Percentiles rank a stretch among this genome's conserved stretches.
Evolutionary conservation across 23 red algal species (phyloP).

Genomic region (Pyropia haitanensis): DNA sequence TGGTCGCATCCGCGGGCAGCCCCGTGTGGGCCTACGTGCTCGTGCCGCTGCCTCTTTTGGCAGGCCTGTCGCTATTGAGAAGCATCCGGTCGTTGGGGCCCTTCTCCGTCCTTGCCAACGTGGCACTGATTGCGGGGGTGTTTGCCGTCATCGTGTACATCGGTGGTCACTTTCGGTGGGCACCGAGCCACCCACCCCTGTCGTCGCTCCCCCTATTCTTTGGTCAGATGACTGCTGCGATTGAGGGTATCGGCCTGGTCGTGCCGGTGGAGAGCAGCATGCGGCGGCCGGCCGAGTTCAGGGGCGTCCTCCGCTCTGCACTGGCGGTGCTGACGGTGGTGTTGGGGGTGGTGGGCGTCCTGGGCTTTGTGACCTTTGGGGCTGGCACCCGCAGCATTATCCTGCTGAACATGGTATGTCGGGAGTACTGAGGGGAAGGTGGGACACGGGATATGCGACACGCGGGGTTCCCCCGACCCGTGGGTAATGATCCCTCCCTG

Average conservation of each 20-base stretch:
- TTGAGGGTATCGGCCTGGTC: slow-evolving; percentile 95
- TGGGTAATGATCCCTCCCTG: too few relatives aligned
- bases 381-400: slow-evolving; percentile 70
- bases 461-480: too few relatives aligned
- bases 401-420: slow-evolving; percentile 69
- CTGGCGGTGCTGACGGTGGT: slow-evolving; percentile 48
- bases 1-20: slow-evolving; percentile 27
- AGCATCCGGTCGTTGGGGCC: slow-evolving; percentile 75
- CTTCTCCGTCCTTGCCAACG: slow-evolving; percentile 68
- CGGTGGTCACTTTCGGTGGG: slow-evolving; percentile 65
- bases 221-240: slow-evolving; percentile 80
- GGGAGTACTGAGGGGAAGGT: too few relatives aligned
- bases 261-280: slow-evolving; percentile 81
- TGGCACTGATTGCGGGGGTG: slow-evolving; percentile 65
- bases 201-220: slow-evolving; percentile 77
- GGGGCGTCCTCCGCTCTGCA: slow-evolving; percentile 45
- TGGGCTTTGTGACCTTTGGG: slow-evolving; percentile 95
- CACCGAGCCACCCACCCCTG: slow-evolving; percentile 43
- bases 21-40: slow-evolving; percentile 60
- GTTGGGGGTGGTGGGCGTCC: slow-evolving; percentile 61
- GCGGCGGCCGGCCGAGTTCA: slow-evolving; percentile 48
- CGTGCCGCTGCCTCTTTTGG: slow-evolving; percentile 54
- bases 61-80: slow-evolving; percentile 44
- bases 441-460: too few relatives aligned
- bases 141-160: slow-evolving; percentile 65